Conservation (phyloP, 306 rosid species). For the barrel medic (Medicago truncatula) region DNA sequence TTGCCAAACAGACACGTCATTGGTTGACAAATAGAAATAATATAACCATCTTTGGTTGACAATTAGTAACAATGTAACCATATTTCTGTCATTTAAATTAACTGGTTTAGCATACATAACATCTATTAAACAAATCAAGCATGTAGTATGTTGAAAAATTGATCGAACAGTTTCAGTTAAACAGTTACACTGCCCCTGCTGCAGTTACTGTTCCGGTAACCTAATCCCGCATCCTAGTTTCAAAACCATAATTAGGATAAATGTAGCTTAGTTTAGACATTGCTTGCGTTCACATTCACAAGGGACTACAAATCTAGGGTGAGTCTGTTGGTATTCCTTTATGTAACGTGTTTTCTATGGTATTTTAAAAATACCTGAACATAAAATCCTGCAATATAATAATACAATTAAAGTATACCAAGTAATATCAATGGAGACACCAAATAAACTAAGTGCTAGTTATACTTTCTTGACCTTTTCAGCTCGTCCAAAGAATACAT, state of each 20-base stretch:
- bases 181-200: background rate
- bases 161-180: background rate
- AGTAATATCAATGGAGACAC: slow-evolving; percentile 16
- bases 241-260: background rate
- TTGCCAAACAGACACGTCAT: no score
- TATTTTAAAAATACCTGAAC: slow-evolving; percentile 13
- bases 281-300: slow-evolving; percentile 4
- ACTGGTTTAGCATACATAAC: background rate
- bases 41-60: no score
- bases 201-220: background rate
- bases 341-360: slow-evolving; percentile 3
- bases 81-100: no score
- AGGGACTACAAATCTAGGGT: background rate
- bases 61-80: background rate
- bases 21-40: no score
- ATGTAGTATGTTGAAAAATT: background rate
- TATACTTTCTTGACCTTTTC: slow-evolving; percentile 56
- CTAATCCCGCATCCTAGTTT: background rate
- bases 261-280: slow-evolving; percentile 17
- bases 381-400: background rate
- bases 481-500: slow-evolving; percentile 53
- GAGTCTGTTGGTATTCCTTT: background rate
- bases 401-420: slow-evolving; percentile 6
- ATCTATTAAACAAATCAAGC: background rate
- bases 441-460: slow-evolving; percentile 28